A percentile compares a stretch with the other conserved stretches of the same genome.
Evolutionary conservation across 305 asterid species (phyloP).

Genomic region (Plantago lanceolata): DNA sequence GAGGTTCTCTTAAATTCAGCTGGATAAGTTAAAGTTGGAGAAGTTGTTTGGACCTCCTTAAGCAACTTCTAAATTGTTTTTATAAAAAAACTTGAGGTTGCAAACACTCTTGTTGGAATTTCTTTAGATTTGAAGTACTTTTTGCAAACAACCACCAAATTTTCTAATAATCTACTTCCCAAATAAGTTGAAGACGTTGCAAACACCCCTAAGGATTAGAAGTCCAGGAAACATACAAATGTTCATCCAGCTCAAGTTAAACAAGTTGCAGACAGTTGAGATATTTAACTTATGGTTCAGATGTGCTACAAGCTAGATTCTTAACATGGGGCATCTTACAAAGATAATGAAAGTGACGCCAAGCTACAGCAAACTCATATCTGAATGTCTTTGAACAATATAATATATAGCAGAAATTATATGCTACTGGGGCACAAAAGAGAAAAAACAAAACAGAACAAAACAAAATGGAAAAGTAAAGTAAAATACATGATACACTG

Average conservation of each 20-base stretch:
- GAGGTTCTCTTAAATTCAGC: no score
- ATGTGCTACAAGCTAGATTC: background rate
- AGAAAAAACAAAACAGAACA: background rate
- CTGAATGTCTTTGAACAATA: background rate
- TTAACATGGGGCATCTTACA: constrained; percentile 3
- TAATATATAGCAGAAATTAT: constrained; percentile 1
- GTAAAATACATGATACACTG: background rate
- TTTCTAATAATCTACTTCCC: no score
- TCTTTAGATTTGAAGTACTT: no score
- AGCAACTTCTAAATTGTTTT: no score
- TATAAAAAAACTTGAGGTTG: no score
- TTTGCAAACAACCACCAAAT: no score
- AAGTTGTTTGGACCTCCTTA: no score
- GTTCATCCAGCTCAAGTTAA: background rate
- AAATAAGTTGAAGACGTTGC: no score
- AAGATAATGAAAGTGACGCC: constrained; percentile 23
- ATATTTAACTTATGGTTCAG: background rate
- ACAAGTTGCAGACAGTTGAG: background rate
- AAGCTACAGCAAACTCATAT: background rate
- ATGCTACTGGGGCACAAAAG: background rate
- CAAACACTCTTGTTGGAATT: no score
- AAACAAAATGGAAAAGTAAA: background rate
- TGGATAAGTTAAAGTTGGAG: no score
- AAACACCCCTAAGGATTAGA: background rate
- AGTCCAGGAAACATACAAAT: background rate